Evolutionary conservation across 257 asterid species (phyloP).

Genomic region (Fraxinus excelsior): DNA sequence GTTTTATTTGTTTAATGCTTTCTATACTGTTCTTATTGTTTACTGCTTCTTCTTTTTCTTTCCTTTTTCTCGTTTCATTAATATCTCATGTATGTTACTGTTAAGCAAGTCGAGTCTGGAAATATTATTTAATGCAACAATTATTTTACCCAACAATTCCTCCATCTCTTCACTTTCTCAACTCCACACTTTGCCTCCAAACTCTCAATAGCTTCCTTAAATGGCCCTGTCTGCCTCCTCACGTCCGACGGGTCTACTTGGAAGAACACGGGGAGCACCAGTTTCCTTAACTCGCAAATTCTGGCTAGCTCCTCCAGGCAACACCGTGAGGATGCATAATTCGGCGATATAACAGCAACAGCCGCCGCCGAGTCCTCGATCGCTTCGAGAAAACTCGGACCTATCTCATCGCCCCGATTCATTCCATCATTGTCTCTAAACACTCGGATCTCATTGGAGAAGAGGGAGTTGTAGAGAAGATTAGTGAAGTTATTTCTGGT

Average conservation of each 20-base stretch:
- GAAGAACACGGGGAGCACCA: slow-evolving; percentile 34
- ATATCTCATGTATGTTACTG: too few relatives aligned
- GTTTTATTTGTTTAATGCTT: too few relatives aligned
- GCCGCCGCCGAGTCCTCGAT: slow-evolving; percentile 37
- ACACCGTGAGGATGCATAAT: slow-evolving; percentile 34
- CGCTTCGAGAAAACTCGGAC: too few relatives aligned
- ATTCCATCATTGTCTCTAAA: slow-evolving; percentile 34
- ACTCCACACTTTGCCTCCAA: slow-evolving; percentile 2
- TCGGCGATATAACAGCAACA: slow-evolving; percentile 32
- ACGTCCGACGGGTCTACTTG: slow-evolving; percentile 32
- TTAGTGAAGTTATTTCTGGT: slow-evolving; percentile 27
- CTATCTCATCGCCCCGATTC: slow-evolving; percentile 28
- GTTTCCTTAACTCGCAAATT: slow-evolving; percentile 20
- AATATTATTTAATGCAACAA: too few relatives aligned
- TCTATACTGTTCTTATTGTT: too few relatives aligned
- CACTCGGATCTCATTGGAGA: slow-evolving; percentile 25
- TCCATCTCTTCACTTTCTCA: slow-evolving; percentile 25
- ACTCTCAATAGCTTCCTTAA: slow-evolving; percentile 13
- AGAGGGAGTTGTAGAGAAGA: slow-evolving; percentile 30
- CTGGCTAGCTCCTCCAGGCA: slow-evolving; percentile 36
- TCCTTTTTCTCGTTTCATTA: too few relatives aligned
- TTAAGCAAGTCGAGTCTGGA: too few relatives aligned
- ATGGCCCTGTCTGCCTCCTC: slow-evolving; percentile 34
- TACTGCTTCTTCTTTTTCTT: too few relatives aligned
- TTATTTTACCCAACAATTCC: too few relatives aligned